Evolutionary conservation across 2,329 filamentous ascomycete genomes (phyloP), one percentile per base, ranked within the genome.

Genomic region (Niveomyces coronatus): DNA sequence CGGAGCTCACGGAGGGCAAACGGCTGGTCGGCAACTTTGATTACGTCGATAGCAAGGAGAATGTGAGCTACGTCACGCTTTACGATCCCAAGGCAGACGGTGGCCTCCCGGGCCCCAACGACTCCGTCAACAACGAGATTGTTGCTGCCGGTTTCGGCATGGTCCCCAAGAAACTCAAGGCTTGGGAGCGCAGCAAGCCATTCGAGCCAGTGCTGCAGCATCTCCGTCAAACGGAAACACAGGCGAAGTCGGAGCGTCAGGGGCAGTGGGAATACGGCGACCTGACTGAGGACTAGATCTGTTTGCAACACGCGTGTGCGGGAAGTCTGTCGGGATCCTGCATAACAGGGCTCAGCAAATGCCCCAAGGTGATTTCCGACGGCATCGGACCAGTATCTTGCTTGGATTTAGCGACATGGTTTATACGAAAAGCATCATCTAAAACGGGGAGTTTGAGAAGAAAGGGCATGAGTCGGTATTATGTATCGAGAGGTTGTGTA

Each of bases 181-280:
- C 79, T 0, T 96, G 88, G 84, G 91, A 96, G 70, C 74, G 82
- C 40, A 74, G 72, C 61, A 65, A 62, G 42, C 78, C 76, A 8
- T 84, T 85, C 31, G 72, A 73, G 41, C 72, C 83, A 23, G 76
- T 87, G 30, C 63, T 94, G 45, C 74, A 77, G 58, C 74, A 75
- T 49, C 65, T 95, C 44, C 79, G 75, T 53, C 73, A 82, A 58
- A 74, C 82, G 36, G 82, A 94, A 67, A 69, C 72, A 24, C 70
- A 81, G 58, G 89, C 89, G 4, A 94, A 93, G 74, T 68, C 74
- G 39, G 78, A 79, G 41, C 76, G 87, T 45, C 70, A 78, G 48
- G 91, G 91, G 30, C 91, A 94, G 74, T 98, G 89, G 88, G 91
- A 98, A 72, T 98, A 96, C 62, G 91, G 91, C 49, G 91, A 96